Evolutionary conservation across 164 flowering plant genomes (phyloP), one percentile per base, ranked within the genome.

Genomic region (Aristolochia californica): DNA sequence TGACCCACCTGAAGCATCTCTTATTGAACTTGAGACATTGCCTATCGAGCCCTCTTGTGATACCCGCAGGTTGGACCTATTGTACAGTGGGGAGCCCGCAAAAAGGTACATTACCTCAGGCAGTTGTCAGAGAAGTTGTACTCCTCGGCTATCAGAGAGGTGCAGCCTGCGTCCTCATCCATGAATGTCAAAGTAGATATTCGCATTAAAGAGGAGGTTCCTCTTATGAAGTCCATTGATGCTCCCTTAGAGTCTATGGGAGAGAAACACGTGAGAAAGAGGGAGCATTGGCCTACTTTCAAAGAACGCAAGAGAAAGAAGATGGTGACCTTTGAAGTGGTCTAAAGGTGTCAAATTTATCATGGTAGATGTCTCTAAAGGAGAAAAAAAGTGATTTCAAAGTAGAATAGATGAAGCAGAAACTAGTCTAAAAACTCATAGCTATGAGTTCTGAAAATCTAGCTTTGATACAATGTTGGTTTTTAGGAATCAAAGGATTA

Each of bases 61-160:
- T 23, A 22, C 54, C 10, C 14, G 13, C 54, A 50, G 26, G 54
- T 15, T 26, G 27, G 54, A 27, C 54, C 63, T 82, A 27, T 76
- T 63, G 20, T 57, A 60, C 62, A 43, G 24, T 89, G 95, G 93
- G 93, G 87, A 0, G 55, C 51, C 23, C 71, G 83, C 3, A 63
- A 75, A 56, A 75, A 69, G 28, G 83, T 80, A 8, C 59, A 63
- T 40, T 87, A 75, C 62, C 23, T 84, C 16, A 65, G 71, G 20
- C 63, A 60, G 26, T 74, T 69, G 40, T 54, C 9, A 49, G 67
- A 61, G 18, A 43, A 22, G 43, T 50, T 50, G 60, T 43, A 55
- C 30, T 49, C 43, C 13, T 3, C 4, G 5, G 14, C 28, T 9
- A 64, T 25, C 15, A 51, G 44, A 18, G 57, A 62, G 8, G 59